phyloP scores from a whole-genome alignment of 1,284 basidiomycete genomes.

The Ceratobasidium sp. region DNA sequence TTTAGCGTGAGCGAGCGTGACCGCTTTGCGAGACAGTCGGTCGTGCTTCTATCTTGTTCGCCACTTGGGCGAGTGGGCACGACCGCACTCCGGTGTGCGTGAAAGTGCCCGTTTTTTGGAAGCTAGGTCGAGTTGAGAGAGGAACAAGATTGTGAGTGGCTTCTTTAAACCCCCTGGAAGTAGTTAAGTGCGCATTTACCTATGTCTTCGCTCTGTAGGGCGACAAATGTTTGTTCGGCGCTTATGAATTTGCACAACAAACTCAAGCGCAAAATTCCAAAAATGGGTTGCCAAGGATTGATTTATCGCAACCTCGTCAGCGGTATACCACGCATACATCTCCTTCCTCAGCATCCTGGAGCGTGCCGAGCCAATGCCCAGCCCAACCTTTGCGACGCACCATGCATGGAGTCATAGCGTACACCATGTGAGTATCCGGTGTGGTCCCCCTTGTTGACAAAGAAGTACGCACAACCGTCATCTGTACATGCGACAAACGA shows the following conservation, averaged over 20 bases:
- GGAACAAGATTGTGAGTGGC: background rate
- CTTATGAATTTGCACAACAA: background rate
- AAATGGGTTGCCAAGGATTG: background rate
- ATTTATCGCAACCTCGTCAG: background rate
- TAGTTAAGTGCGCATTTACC: background rate
- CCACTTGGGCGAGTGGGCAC: background rate
- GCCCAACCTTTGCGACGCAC: background rate
- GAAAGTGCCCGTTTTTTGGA: background rate
- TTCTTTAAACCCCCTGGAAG: background rate
- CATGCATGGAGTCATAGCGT: background rate
- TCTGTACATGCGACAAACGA: background rate
- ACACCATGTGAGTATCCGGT: slow-evolving; percentile 23
- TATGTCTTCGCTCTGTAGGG: background rate
- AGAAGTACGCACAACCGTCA: background rate
- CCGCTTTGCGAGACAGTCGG: background rate
- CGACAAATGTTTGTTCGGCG: background rate
- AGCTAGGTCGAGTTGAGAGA: background rate
- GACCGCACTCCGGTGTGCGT: background rate
- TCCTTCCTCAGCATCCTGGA: slow-evolving; percentile 15
- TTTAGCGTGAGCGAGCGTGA: slow-evolving; percentile 6
- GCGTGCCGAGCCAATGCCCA: slow-evolving; percentile 15
- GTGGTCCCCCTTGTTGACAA: background rate
- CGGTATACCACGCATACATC: slow-evolving; percentile 1
- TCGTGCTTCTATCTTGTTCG: slow-evolving; percentile 3
- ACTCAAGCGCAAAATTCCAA: background rate